These are phyloP conservation scores for Aureobasidium sp. DNA, from an alignment of 2,329 filamentous ascomycete species.

Conservation along the genomic window DNA sequence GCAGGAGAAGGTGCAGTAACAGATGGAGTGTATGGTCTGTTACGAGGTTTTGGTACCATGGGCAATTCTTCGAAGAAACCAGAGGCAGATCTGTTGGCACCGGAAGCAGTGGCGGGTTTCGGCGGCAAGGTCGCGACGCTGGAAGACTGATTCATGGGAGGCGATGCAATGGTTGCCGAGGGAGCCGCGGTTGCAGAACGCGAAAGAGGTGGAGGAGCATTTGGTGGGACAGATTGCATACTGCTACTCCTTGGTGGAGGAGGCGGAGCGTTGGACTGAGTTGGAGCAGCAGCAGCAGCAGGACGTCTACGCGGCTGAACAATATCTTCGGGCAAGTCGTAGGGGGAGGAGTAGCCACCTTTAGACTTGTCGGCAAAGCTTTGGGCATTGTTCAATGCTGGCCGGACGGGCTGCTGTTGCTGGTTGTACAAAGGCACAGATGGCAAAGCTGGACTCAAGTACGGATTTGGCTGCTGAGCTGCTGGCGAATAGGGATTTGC, in stretches of 20 bases:
- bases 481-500: conserved; percentile 18
- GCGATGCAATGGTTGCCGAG: conserved; percentile 31
- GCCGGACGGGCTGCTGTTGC: conserved; percentile 14
- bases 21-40: conserved; percentile 23
- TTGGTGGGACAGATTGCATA: conserved; percentile 31
- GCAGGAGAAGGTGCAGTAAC: conserved; percentile 11
- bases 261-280: conserved; percentile 32
- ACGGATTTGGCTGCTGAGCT: conserved; percentile 34
- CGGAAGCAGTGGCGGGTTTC: conserved; percentile 23
- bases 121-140: conserved; percentile 8
- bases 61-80: conserved; percentile 46
- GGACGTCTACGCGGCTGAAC: conserved; percentile 60
- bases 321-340: conserved; percentile 88
- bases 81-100: conserved; percentile 23
- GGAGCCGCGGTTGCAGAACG: conserved; percentile 24
- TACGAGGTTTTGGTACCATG: conserved; percentile 35
- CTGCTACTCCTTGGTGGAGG: conserved; percentile 59
- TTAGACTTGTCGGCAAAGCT: conserved; percentile 90
- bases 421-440: conserved; percentile 9
- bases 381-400: conserved; percentile 37
- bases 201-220: conserved; percentile 15
- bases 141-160: conserved; percentile 33
- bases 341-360: conserved; percentile 87
- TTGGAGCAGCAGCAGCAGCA: conserved; percentile 32
- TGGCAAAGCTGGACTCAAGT: neutral